phyloP scores from a whole-genome alignment of 305 asterid species.

The Solanum hybrid region DNA sequence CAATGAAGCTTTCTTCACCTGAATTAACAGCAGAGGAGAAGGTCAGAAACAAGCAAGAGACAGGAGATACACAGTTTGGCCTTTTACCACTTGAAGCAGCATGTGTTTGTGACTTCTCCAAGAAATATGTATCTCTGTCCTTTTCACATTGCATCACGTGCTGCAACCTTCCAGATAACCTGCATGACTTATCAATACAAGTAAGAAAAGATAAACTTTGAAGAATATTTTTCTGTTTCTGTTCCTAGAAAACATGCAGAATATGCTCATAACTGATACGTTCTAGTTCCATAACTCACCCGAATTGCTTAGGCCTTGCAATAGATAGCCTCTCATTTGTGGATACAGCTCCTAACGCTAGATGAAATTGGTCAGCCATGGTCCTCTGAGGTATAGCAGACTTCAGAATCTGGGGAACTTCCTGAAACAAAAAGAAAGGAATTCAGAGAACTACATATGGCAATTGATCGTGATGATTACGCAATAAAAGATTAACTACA shows the following conservation, averaged over 20 bases:
- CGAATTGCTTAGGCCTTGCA: slow-evolving; percentile 28
- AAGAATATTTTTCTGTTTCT: background rate
- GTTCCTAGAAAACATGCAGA: background rate
- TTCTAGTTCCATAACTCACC: slow-evolving; percentile 37
- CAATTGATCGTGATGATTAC: slow-evolving; percentile 6
- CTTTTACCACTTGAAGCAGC: slow-evolving; percentile 36
- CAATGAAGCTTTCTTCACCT: slow-evolving; percentile 44
- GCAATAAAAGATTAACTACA: slow-evolving; percentile 9
- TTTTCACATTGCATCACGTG: slow-evolving; percentile 56
- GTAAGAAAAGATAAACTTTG: background rate
- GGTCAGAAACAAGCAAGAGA: slow-evolving; percentile 9
- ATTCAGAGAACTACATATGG: slow-evolving; percentile 2
- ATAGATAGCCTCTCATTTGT: slow-evolving; percentile 19
- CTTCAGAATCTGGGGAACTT: slow-evolving; percentile 27
- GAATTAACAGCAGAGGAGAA: slow-evolving; percentile 10
- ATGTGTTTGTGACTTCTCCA: slow-evolving; percentile 26
- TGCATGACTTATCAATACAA: slow-evolving; percentile 16
- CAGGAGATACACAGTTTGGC: background rate
- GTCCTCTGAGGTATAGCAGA: slow-evolving; percentile 32
- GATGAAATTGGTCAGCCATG: slow-evolving; percentile 72
- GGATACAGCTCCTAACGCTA: slow-evolving; percentile 50
- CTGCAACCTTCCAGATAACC: slow-evolving; percentile 62
- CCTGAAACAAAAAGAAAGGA: slow-evolving; percentile 38
- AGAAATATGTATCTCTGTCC: slow-evolving; percentile 42
- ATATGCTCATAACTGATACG: slow-evolving; percentile 2